Percentiles rank a stretch among this genome's conserved stretches.
phyloP scores from a whole-genome alignment of 129 eudicot genomes.

The Escallonia rubra region DNA sequence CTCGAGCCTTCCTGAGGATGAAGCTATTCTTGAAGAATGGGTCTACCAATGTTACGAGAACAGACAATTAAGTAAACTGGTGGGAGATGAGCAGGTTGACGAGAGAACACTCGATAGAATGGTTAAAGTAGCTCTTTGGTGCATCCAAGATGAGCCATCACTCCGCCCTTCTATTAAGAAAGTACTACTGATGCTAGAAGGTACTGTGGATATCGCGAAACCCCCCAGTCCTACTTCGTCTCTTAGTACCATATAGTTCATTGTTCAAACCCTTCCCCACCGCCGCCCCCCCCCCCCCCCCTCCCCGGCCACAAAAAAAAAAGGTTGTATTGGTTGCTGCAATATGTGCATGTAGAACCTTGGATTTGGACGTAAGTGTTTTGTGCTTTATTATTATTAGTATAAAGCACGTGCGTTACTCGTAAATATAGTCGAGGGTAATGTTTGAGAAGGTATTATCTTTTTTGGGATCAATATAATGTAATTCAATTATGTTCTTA shows the following conservation, averaged over 20 bases:
- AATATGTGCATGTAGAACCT: too few relatives aligned
- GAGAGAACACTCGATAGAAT: constrained; percentile 13
- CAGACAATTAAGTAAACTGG: constrained; percentile 1
- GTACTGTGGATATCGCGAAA: constrained; percentile 17
- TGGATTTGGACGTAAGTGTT: too few relatives aligned
- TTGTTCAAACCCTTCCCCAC: too few relatives aligned
- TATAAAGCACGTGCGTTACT: too few relatives aligned
- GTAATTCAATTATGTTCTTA: too few relatives aligned
- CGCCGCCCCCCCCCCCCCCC: too few relatives aligned
- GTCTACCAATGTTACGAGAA: constrained; percentile 13
- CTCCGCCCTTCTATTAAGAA: constrained; percentile 27
- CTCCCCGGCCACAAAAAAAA: too few relatives aligned
- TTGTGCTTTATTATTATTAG: too few relatives aligned
- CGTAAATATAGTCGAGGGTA: too few relatives aligned
- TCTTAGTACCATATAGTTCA: constrained; percentile 2
- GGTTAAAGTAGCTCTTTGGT: constrained; percentile 23
- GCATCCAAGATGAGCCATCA: constrained; percentile 32
- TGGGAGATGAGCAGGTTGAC: constrained; percentile 14
- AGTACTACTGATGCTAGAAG: constrained; percentile 29
- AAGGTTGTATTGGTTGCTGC: too few relatives aligned
- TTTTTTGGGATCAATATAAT: too few relatives aligned
- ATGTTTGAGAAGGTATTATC: too few relatives aligned
- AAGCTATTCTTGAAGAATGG: constrained; percentile 14
- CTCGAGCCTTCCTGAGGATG: neutral
- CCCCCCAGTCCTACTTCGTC: constrained; percentile 3